Conservation (phyloP, 331 rosid genomes). For the Spiraea crenata region DNA sequence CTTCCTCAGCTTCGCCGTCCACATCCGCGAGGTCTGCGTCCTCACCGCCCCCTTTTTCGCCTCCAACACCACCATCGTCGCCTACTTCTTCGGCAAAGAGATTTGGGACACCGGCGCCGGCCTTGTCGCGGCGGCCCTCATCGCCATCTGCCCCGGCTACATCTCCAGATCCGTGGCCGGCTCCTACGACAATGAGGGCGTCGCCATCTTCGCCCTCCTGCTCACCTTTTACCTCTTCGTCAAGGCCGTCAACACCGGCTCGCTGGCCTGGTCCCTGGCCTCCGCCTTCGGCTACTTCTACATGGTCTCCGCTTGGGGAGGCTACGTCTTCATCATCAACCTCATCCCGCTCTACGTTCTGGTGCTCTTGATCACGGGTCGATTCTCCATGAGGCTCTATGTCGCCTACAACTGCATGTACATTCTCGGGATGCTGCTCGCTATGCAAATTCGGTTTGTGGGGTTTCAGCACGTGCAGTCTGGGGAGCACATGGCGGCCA, state of each 20-base stretch:
- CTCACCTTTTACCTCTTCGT: constrained; percentile 84
- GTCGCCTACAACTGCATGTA: constrained; percentile 92
- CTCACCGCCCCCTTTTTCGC: constrained; percentile 95
- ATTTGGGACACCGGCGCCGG: constrained; percentile 98
- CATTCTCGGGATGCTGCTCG: constrained; percentile 90
- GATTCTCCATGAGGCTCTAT: constrained; percentile 88
- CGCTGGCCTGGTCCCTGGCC: constrained; percentile 82
- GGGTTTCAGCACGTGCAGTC: constrained; percentile 99
- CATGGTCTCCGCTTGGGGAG: constrained; percentile 99
- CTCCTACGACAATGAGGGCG: constrained; percentile 94
- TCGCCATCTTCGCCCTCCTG: constrained; percentile 83
- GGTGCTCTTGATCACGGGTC: constrained; percentile 81
- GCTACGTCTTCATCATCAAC: constrained; percentile 89
- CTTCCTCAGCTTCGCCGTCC: constrained; percentile 75
- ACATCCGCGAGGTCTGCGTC: constrained; percentile 97
- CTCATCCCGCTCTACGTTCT: constrained; percentile 87
- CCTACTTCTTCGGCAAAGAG: constrained; percentile 89
- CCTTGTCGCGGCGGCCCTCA: constrained; percentile 86
- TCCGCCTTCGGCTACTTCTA: constrained; percentile 96
- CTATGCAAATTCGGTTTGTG: constrained; percentile 98
- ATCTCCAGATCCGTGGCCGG: constrained; percentile 98
- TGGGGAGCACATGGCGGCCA: constrained; percentile 99
- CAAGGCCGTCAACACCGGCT: constrained; percentile 91
- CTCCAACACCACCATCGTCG: constrained; percentile 84
- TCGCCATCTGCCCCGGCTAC: constrained; percentile 96